Evolutionary conservation across 2,329 filamentous ascomycete genomes (phyloP).

Genomic region (Ophiostoma himal-ulmi): DNA sequence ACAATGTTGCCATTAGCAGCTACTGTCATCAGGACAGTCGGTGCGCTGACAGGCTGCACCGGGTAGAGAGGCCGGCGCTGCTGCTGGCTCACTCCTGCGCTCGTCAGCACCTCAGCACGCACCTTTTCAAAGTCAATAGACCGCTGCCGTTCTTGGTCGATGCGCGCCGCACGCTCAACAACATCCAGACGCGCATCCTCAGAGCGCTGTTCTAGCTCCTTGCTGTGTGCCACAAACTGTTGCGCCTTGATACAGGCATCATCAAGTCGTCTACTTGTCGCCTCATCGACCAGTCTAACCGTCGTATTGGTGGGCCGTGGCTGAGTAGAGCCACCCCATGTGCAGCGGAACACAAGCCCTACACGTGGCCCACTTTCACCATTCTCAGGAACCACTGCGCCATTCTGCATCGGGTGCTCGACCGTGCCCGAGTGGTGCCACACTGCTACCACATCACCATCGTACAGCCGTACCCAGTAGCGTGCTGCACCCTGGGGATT

Average conservation of each 20-base stretch:
- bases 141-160: slow-evolving; percentile 45
- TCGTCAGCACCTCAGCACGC: slow-evolving; percentile 30
- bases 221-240: slow-evolving; percentile 38
- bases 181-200: slow-evolving; percentile 43
- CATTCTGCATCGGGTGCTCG: not conserved
- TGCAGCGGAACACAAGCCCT: slow-evolving; percentile 48
- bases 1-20: not conserved
- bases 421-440: slow-evolving; percentile 45
- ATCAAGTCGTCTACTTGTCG: slow-evolving; percentile 44
- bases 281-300: slow-evolving; percentile 36
- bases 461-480: slow-evolving; percentile 64
- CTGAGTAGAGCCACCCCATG: slow-evolving; percentile 50
- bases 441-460: slow-evolving; percentile 70
- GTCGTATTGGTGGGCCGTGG: slow-evolving; percentile 31
- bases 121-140: slow-evolving; percentile 46
- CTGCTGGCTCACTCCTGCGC: not conserved
- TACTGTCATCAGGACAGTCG: slow-evolving; percentile 3
- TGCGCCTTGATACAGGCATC: slow-evolving; percentile 43
- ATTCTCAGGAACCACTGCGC: slow-evolving; percentile 27
- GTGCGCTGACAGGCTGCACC: slow-evolving; percentile 1
- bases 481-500: slow-evolving; percentile 50
- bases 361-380: slow-evolving; percentile 31
- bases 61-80: slow-evolving; percentile 6
- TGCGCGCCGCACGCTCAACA: slow-evolving; percentile 37
- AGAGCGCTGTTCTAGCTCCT: slow-evolving; percentile 39